Evolutionary conservation across 306 rosid genomes (phyloP).

Genomic region (Acacia crassicarpa): DNA sequence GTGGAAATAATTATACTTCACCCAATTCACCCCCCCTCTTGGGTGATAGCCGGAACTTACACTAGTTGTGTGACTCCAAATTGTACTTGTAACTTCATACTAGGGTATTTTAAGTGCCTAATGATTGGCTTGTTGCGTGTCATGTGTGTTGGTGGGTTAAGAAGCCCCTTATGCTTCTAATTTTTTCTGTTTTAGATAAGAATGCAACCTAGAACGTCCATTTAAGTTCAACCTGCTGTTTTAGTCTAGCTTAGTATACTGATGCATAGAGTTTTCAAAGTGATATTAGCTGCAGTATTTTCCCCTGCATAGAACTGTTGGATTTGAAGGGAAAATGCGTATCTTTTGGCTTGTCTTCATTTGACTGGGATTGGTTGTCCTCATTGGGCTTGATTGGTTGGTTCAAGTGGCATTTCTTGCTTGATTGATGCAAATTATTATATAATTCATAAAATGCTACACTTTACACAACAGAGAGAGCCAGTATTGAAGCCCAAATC

Average conservation of each 20-base stretch:
- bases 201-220: neutral
- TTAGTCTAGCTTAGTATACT: neutral
- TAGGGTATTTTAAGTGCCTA: too few relatives aligned
- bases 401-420: slow-evolving; percentile 3
- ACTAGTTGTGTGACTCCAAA: neutral
- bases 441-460: neutral
- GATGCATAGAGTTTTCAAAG: neutral
- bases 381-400: slow-evolving; percentile 7
- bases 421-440: neutral
- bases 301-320: slow-evolving; percentile 3
- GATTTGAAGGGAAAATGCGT: neutral
- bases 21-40: too few relatives aligned
- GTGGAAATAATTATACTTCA: too few relatives aligned
- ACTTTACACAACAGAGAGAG: slow-evolving; percentile 52
- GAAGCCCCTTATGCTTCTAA: neutral
- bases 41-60: too few relatives aligned
- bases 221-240: neutral
- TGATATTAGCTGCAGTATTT: neutral
- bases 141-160: neutral
- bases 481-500: slow-evolving; percentile 79
- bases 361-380: neutral
- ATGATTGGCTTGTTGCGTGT: neutral
- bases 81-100: neutral
- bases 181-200: neutral
- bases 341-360: neutral